Evolutionary conservation across 352 stramenopile species (phyloP).

Genomic region (Phytophthora ohioensis): DNA sequence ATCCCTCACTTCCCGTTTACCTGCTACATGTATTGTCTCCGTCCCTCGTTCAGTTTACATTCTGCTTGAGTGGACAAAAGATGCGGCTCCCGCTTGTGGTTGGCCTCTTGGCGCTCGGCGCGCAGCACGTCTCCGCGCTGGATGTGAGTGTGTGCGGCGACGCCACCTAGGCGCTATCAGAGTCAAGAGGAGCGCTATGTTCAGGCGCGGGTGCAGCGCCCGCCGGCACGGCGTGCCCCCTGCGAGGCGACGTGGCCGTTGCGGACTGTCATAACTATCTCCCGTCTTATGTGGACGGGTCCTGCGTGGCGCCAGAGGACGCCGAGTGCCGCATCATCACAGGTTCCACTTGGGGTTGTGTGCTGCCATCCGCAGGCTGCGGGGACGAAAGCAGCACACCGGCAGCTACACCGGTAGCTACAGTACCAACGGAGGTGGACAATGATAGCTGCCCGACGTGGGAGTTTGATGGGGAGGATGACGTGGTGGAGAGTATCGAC

Average conservation of each 20-base stretch:
- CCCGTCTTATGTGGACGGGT: constrained; percentile 44
- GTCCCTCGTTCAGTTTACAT: no score
- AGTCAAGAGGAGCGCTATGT: constrained; percentile 31
- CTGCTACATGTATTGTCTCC: no score
- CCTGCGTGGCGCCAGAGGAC: constrained; percentile 51
- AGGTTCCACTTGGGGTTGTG: constrained; percentile 44
- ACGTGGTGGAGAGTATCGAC: constrained; percentile 33
- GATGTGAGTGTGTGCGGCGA: constrained; percentile 57
- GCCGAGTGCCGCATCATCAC: constrained; percentile 55
- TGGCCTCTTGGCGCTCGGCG: constrained; percentile 9
- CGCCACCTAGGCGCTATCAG: constrained; percentile 48
- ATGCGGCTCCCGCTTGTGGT: constrained; percentile 26
- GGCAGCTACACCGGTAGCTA: constrained; percentile 12
- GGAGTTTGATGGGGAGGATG: constrained; percentile 18
- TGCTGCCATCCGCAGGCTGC: constrained; percentile 46
- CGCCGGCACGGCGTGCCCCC: constrained; percentile 51
- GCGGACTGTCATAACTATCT: constrained; percentile 53
- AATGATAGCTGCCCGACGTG: constrained; percentile 25
- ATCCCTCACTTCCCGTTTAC: no score
- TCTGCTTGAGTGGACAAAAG: no score
- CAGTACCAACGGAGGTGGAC: constrained; percentile 15
- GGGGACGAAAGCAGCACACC: neutral
- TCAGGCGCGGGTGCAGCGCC: constrained; percentile 31
- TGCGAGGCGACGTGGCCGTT: constrained; percentile 49
- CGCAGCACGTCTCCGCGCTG: constrained; percentile 7